These are phyloP conservation scores for Peronospora tabacina DNA, from an alignment of 352 stramenopile species.

Conservation along the genomic window DNA sequence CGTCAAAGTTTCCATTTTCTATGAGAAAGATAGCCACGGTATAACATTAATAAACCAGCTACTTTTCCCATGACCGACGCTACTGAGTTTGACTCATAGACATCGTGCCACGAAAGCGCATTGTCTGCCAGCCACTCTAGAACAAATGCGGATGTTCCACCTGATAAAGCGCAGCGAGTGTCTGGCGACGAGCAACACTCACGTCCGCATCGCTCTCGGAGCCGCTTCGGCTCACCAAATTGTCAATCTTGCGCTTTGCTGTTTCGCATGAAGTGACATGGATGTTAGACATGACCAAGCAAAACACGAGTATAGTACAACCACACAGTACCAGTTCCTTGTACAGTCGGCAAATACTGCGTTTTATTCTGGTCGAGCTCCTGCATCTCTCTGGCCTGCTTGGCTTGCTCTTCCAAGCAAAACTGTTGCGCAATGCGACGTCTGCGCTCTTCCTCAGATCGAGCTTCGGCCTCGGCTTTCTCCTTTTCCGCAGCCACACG, in stretches of 20 bases:
- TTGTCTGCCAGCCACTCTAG: slow-evolving; percentile 12
- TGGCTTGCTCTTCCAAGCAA: slow-evolving; percentile 58
- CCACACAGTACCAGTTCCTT: slow-evolving; percentile 27
- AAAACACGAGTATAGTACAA: background rate
- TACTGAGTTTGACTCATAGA: slow-evolving; percentile 10
- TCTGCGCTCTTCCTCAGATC: slow-evolving; percentile 29
- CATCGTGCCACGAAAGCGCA: slow-evolving; percentile 12
- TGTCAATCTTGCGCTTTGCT: slow-evolving; percentile 49
- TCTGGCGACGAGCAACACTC: slow-evolving; percentile 42
- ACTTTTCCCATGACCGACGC: background rate
- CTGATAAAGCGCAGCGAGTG: slow-evolving; percentile 60
- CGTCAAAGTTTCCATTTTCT: slow-evolving; percentile 73
- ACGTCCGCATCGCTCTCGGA: slow-evolving; percentile 34
- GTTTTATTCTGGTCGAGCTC: slow-evolving; percentile 25
- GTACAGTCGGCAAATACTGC: slow-evolving; percentile 1
- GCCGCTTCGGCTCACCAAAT: slow-evolving; percentile 9
- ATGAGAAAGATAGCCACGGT: slow-evolving; percentile 6
- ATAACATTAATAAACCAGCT: slow-evolving; percentile 19
- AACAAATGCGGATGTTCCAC: slow-evolving; percentile 54
- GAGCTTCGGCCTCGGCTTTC: slow-evolving; percentile 34
- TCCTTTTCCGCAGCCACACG: slow-evolving; percentile 35
- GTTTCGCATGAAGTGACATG: background rate
- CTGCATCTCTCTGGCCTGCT: slow-evolving; percentile 42
- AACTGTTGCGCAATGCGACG: slow-evolving; percentile 56
- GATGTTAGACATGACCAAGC: background rate